These are phyloP conservation scores for Capronia americana DNA, from an alignment of 2,329 filamentous ascomycete species.

Conservation along the genomic window DNA sequence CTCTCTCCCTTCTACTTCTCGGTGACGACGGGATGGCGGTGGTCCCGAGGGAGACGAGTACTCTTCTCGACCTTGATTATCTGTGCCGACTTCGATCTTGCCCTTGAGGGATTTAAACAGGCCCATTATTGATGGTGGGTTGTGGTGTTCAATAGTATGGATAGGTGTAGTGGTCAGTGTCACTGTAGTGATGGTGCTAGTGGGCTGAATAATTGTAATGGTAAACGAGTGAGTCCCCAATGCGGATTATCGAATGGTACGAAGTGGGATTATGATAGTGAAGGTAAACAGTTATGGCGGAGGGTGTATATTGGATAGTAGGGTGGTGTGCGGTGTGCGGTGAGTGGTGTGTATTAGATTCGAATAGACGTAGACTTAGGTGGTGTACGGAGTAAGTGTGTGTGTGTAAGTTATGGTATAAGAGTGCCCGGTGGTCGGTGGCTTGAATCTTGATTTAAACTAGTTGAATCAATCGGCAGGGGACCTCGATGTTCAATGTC, in stretches of 20 bases:
- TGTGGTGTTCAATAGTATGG: neutral
- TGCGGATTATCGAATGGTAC: too few species aligned
- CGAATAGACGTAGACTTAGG: neutral
- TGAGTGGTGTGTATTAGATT: neutral
- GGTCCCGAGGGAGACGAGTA: constrained; percentile 36
- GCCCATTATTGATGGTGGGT: constrained; percentile 26
- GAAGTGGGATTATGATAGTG: too few species aligned
- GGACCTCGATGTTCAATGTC: too few species aligned
- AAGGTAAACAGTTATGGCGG: too few species aligned
- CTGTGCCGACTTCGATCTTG: constrained; percentile 33
- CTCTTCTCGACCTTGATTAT: constrained; percentile 17
- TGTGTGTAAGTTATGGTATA: too few species aligned
- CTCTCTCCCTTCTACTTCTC: neutral
- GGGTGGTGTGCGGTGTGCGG: too few species aligned
- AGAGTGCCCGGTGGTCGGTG: too few species aligned
- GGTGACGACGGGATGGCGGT: constrained; percentile 35
- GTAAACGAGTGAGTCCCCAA: too few species aligned
- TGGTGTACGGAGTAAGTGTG: neutral
- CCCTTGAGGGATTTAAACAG: constrained; percentile 38
- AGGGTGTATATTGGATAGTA: too few species aligned
- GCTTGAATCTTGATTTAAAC: too few species aligned
- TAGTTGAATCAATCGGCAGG: too few species aligned
- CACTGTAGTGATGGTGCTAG: neutral
- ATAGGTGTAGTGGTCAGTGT: too few species aligned
- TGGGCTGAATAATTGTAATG: neutral